phyloP scores from a whole-genome alignment of 345 rosid genomes.

The Moringa oleifera region DNA sequence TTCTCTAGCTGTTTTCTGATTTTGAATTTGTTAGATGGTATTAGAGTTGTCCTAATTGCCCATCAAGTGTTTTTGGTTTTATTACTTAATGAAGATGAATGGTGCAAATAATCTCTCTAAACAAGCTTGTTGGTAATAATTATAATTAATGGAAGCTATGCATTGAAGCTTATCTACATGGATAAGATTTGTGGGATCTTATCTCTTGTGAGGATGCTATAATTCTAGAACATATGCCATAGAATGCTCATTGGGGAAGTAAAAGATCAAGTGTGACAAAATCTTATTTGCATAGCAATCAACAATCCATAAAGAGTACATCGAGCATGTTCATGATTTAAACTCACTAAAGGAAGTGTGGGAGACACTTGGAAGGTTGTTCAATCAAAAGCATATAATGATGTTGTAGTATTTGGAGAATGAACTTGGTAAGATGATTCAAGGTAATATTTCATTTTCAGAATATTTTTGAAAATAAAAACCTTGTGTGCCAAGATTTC shows the following conservation, averaged over 20 bases:
- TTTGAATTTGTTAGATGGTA: too few relatives aligned
- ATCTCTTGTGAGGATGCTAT: too few relatives aligned
- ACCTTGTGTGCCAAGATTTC: slow-evolving; percentile 13
- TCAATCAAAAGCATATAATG: neutral
- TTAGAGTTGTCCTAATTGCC: too few relatives aligned
- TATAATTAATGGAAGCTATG: slow-evolving; percentile 3
- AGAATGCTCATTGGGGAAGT: too few relatives aligned
- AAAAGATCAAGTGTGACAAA: too few relatives aligned
- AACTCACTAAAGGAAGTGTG: slow-evolving; percentile 7
- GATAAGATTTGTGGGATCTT: too few relatives aligned
- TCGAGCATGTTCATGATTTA: slow-evolving; percentile 15
- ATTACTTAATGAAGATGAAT: too few relatives aligned
- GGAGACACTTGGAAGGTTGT: slow-evolving; percentile 9
- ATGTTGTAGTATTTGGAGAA: slow-evolving; percentile 6
- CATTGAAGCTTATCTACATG: too few relatives aligned
- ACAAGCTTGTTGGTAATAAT: slow-evolving; percentile 11
- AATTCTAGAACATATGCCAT: too few relatives aligned
- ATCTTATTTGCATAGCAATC: slow-evolving; percentile 1
- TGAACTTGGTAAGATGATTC: slow-evolving; percentile 1
- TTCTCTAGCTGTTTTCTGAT: too few relatives aligned
- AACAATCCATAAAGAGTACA: slow-evolving; percentile 8
- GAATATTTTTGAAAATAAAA: slow-evolving; percentile 3
- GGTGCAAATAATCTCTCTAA: neutral
- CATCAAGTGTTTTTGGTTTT: too few relatives aligned
- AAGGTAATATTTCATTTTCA: slow-evolving; percentile 3